Evolutionary conservation across 2,329 filamentous ascomycete species (phyloP), one percentile per base, ranked within the genome.

Genomic region (Septoria linicola): DNA sequence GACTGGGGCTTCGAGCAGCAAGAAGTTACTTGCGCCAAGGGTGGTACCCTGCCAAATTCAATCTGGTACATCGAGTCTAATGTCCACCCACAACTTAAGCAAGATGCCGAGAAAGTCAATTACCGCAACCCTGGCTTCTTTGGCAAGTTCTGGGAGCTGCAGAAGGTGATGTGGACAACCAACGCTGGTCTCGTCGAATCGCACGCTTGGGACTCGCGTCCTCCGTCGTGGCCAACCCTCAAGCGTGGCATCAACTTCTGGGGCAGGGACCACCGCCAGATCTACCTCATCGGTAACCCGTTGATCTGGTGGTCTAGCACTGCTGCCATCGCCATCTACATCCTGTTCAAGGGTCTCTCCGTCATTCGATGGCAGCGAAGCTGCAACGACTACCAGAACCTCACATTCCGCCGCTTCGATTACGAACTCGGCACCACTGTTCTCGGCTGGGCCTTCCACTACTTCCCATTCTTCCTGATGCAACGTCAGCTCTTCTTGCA

Each of bases 401-500:
- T 83, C 41, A 87, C 81, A 32, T 95, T 97, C 79, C 96, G 96
- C 76, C 89, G 93, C 50, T 99, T 97, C 70, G 93, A 97, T 72
- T 97, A 96, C 67, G 93, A 99, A 72, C 83, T 97, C 53, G 93
- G 93, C 55, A 89, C 84, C 46, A 89, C 84, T 14, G 87, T 96
- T 25, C 81, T 99, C 7, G 93, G 88, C 61, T 99, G 93, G 93
- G 89, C 88, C 41, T 86, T 99, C 71, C 93, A 99, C 73, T 99
- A 96, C 77, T 97, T 99, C 78, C 93, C 93, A 8, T 99, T 99
- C 77, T 99, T 84, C 76, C 81, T 99, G 51, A 97, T 99, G 93
- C 84, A 93, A 68, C 90, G 93, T 63, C 93, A 99, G 73, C 84
- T 99, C 30, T 99, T 99, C 80, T 78, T 99, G 56, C 93, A 99